These are phyloP conservation scores for Vitis labrusca DNA, from an alignment of 164 flowering plant species.

Conservation along the genomic window DNA sequence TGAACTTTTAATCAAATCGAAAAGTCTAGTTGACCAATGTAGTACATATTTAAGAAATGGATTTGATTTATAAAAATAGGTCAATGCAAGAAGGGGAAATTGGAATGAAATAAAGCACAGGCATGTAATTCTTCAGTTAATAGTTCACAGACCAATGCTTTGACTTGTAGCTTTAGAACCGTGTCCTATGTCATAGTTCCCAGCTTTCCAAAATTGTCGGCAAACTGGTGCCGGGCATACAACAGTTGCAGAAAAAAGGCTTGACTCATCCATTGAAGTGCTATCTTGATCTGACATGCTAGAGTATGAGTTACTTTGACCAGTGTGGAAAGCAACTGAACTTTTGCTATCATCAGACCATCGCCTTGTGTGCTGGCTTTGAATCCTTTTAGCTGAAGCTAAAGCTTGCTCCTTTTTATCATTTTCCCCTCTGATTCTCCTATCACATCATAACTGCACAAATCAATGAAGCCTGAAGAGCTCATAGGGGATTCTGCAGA, in stretches of 20 bases:
- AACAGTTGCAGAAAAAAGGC: slow-evolving; percentile 1
- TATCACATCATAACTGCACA: neutral
- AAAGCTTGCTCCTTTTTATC: neutral
- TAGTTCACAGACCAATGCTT: neutral
- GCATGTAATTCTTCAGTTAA: neutral
- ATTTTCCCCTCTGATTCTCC: neutral
- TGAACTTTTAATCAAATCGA: neutral
- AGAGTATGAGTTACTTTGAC: neutral
- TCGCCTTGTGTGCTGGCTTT: slow-evolving; percentile 1
- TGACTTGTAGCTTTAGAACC: slow-evolving; percentile 2
- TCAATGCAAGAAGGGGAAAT: slow-evolving; percentile 2
- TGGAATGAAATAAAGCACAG: neutral
- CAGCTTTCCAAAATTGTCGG: slow-evolving; percentile 17
- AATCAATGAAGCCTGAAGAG: neutral
- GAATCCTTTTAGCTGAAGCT: neutral
- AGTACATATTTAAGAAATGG: neutral
- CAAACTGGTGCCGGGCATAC: slow-evolving; percentile 7
- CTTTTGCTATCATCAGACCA: neutral
- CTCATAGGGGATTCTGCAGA: neutral
- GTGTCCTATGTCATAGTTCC: slow-evolving; percentile 1
- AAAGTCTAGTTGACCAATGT: neutral
- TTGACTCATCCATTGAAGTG: slow-evolving; percentile 2
- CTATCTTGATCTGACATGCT: slow-evolving; percentile 2
- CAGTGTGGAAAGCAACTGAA: neutral
- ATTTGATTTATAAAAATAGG: neutral